Percentiles rank a stretch among this genome's conserved stretches.
Evolutionary conservation across 768 basidiomycete genomes (phyloP).

Genomic region (Amyloporia xantha): DNA sequence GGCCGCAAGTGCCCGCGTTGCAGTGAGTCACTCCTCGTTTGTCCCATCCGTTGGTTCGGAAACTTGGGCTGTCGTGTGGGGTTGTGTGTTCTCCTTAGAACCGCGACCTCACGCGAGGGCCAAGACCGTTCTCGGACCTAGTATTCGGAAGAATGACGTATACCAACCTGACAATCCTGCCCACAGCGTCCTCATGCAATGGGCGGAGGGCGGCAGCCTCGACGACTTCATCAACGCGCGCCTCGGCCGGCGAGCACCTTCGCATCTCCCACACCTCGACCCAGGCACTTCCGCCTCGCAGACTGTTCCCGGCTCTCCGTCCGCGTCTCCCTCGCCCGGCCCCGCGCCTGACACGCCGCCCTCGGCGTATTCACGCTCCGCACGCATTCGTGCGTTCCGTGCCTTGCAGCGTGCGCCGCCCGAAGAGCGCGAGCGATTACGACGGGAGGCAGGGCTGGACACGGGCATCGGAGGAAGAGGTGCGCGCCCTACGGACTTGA

Average conservation of each 20-base stretch:
- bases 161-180: too few species aligned
- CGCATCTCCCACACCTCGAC: conserved; percentile 31
- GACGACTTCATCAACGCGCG: conserved; percentile 84
- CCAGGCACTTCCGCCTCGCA: conserved; percentile 20
- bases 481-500: conserved; percentile 37
- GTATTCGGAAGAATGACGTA: too few species aligned
- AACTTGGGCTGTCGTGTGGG: too few species aligned
- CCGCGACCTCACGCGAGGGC: too few species aligned
- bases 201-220: conserved; percentile 84
- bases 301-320: conserved; percentile 6
- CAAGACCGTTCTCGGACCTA: too few species aligned
- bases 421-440: conserved; percentile 55
- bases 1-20: conserved; percentile 80
- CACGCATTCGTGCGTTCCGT: conserved; percentile 71
- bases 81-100: too few species aligned
- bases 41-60: neutral
- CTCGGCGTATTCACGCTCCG: conserved; percentile 47
- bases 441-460: conserved; percentile 39
- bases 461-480: conserved; percentile 19
- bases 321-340: conserved; percentile 16
- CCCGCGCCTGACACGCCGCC: conserved; percentile 23
- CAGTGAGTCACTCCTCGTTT: conserved; percentile 46
- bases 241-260: conserved; percentile 47
- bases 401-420: conserved; percentile 59
- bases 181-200: conserved; percentile 74